Evolutionary conservation across 2,329 filamentous ascomycete genomes (phyloP).

Genomic region (Pseudogymnoascus sp.): DNA sequence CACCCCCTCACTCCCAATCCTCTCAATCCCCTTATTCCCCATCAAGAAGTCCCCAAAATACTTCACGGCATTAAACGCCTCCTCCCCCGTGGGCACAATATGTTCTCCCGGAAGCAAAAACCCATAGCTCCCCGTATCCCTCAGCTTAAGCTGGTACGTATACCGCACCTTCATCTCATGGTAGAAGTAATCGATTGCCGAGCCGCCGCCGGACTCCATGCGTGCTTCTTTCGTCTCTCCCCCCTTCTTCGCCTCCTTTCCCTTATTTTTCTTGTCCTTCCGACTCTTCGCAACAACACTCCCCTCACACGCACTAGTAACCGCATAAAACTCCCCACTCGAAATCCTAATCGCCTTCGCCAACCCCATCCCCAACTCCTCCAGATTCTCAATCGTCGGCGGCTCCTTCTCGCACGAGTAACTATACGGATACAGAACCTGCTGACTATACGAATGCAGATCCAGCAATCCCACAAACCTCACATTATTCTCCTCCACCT

Average conservation of each 20-base stretch:
- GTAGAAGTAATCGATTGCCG: conserved; percentile 91
- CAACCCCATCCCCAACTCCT: conserved; percentile 81
- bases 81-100: conserved; percentile 82
- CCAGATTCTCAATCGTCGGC: conserved; percentile 81
- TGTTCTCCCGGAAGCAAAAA: conserved; percentile 81
- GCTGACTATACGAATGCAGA: conserved; percentile 90
- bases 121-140: conserved; percentile 89
- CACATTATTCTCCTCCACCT: conserved; percentile 61
- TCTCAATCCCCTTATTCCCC: conserved; percentile 59
- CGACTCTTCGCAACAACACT: conserved; percentile 42
- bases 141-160: conserved; percentile 87
- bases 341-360: conserved; percentile 82
- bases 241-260: conserved; percentile 28
- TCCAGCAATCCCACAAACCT: conserved; percentile 81
- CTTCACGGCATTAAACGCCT: conserved; percentile 73
- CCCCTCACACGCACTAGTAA: conserved; percentile 80
- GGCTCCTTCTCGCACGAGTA: conserved; percentile 73
- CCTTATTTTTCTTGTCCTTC: conserved; percentile 19
- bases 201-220: conserved; percentile 72
- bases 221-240: conserved; percentile 35
- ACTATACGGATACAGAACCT: conserved; percentile 86
- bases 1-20: conserved; percentile 21
- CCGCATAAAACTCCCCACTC: conserved; percentile 65
- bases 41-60: conserved; percentile 77
- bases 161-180: conserved; percentile 74